Evolutionary conservation across 805 yeast species (phyloP), one percentile per base, ranked within the genome.

Genomic region (Scheffersomyces stipitis): DNA sequence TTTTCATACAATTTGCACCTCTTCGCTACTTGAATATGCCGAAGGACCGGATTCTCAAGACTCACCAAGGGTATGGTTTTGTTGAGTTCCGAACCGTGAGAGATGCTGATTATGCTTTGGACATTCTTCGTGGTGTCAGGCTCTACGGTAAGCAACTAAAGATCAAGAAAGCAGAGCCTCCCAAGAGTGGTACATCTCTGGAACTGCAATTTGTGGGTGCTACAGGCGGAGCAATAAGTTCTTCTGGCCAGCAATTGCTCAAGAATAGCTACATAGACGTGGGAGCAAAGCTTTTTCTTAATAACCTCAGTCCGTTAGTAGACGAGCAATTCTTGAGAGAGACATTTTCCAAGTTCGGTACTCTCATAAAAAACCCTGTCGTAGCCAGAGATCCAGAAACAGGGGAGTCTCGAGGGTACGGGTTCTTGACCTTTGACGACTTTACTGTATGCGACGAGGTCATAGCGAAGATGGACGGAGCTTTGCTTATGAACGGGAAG

Each of bases 11-110:
- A 58, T 81, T 87, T 28, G 89, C 91, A 0, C 96, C 96, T 0
- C 75, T 91, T 2, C 68, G 66, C 27, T 69, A 76, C 20, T 73
- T 93, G 4, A 74, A 82, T 42, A 67, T 93, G 45, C 97, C 97
- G 4, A 81, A 79, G 51, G 96, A 89, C 53, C 73, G 87, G 43
- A 69, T 89, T 3, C 61, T 78, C 18, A 77, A 76, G 41, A 66
- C 75, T 1, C 89, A 85, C 51, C 95, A 84, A 51, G 97, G 97
- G 4, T 91, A 71, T 64, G 97, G 95, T 7, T 91, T 93, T 62
- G 83, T 85, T 1, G 93, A 86, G 54, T 82, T 85, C 51, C 60
- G 66, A 34, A 64, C 69, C 12, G 61, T 64, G 2, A 67, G 62
- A 14, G 96, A 88, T 48, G 83, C 84, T 0, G 83, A 80, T 6